Conservation (phyloP, 768 basidiomycete genomes). For the Boletus sp. region DNA sequence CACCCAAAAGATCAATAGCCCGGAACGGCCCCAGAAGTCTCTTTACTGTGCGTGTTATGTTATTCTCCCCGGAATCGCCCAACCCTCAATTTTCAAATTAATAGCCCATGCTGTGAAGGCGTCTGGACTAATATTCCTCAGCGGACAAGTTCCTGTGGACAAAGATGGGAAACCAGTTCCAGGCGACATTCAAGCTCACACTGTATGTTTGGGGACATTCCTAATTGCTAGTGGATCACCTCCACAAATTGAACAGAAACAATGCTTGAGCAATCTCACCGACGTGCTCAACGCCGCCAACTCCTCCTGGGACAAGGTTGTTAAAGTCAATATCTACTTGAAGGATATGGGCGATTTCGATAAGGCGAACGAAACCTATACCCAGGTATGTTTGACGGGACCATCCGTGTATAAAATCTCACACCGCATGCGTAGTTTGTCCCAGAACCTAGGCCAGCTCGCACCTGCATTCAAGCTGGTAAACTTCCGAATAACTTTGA, state of each 20-base stretch:
- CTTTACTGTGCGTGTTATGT: conserved; percentile 11
- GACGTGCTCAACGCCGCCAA: conserved; percentile 52
- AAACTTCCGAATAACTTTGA: conserved; percentile 66
- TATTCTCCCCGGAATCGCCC: not conserved
- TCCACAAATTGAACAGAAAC: conserved; percentile 36
- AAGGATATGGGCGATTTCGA: conserved; percentile 57
- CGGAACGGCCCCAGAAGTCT: conserved; percentile 36
- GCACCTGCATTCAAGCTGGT: conserved; percentile 74
- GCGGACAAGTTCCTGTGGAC: conserved; percentile 56
- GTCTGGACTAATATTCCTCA: conserved; percentile 57
- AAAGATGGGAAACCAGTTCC: conserved; percentile 44
- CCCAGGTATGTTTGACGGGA: conserved; percentile 36
- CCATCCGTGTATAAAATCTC: not conserved
- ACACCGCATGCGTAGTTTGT: conserved; percentile 33
- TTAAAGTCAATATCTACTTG: conserved; percentile 57
- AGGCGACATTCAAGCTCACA: conserved; percentile 60
- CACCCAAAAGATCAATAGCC: conserved; percentile 54
- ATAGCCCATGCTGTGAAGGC: conserved; percentile 56
- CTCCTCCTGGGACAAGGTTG: conserved; percentile 58
- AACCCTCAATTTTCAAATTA: not conserved
- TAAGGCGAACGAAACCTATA: conserved; percentile 57
- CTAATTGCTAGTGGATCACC: not conserved
- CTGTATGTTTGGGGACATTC: conserved; percentile 35
- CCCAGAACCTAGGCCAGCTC: conserved; percentile 61
- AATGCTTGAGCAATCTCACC: conserved; percentile 54